phyloP scores from a whole-genome alignment of 2,329 filamentous ascomycete species.

The Calonectria fujianensis region DNA sequence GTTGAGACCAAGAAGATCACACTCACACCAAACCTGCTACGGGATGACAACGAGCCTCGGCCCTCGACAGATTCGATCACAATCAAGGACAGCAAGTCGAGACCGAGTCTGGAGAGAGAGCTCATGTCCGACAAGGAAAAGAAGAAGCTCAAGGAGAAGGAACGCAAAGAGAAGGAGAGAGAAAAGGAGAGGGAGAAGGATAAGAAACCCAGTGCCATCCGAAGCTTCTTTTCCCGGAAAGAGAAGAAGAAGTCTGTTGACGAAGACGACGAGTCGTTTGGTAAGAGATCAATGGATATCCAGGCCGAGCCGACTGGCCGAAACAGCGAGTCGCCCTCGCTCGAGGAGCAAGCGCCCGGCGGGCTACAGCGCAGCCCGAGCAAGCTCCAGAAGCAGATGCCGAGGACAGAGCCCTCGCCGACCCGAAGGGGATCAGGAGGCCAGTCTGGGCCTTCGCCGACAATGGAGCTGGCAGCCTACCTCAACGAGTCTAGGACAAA shows the following conservation, averaged over 20 bases:
- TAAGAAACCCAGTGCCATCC: slow-evolving; percentile 74
- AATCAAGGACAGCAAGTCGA: slow-evolving; percentile 70
- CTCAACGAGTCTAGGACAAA: slow-evolving; percentile 68
- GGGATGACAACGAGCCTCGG: slow-evolving; percentile 82
- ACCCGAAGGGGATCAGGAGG: slow-evolving; percentile 62
- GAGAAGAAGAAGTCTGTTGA: slow-evolving; percentile 75
- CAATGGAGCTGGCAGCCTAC: slow-evolving; percentile 65
- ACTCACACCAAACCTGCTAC: slow-evolving; percentile 91
- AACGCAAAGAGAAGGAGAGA: slow-evolving; percentile 87
- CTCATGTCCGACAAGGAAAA: slow-evolving; percentile 79
- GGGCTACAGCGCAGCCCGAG: slow-evolving; percentile 75
- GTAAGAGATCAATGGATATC: slow-evolving; percentile 78
- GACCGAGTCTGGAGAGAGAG: slow-evolving; percentile 83
- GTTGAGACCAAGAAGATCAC: slow-evolving; percentile 98
- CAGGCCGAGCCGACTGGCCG: slow-evolving; percentile 61
- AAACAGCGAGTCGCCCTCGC: slow-evolving; percentile 63
- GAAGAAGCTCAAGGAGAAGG: slow-evolving; percentile 82
- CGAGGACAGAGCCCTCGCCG: slow-evolving; percentile 69
- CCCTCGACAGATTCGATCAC: slow-evolving; percentile 69
- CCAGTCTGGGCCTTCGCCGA: slow-evolving; percentile 56
- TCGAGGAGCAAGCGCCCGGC: slow-evolving; percentile 68
- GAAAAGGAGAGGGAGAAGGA: slow-evolving; percentile 85
- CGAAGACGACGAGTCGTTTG: slow-evolving; percentile 76
- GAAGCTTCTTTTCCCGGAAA: slow-evolving; percentile 78
- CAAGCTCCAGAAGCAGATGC: slow-evolving; percentile 83